phyloP scores from a whole-genome alignment of 2,329 filamentous ascomycete genomes.

The Alternaria metachromatica region DNA sequence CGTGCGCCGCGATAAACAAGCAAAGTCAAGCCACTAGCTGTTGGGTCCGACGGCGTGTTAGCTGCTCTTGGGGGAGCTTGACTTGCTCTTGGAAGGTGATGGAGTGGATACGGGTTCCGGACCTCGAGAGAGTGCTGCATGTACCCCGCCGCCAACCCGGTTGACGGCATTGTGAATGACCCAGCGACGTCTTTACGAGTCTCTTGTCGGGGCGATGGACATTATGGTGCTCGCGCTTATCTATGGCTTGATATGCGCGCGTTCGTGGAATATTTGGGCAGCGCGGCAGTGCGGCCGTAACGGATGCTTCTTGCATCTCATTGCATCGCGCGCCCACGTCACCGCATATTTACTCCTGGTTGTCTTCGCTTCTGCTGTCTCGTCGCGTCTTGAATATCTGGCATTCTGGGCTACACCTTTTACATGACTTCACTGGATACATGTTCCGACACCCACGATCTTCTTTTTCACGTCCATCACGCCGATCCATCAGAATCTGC shows the following conservation, averaged over 20 bases:
- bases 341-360: no score
- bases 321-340: no score
- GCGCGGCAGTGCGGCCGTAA: neutral
- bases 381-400: no score
- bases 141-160: constrained; percentile 8
- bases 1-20: constrained; percentile 13
- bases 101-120: neutral
- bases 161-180: neutral
- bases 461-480: no score
- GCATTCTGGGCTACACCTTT: no score
- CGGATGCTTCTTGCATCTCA: no score
- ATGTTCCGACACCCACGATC: no score
- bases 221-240: neutral
- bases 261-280: neutral
- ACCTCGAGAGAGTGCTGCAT: neutral
- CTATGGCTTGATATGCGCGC: neutral
- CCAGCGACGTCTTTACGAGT: neutral
- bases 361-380: no score
- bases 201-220: neutral
- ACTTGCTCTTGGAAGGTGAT: constrained; percentile 18
- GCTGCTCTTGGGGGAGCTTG: constrained; percentile 14
- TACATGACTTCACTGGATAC: no score
- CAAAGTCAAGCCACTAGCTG: constrained; percentile 13
- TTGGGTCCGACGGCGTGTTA: neutral
- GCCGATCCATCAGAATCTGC: no score